These are phyloP conservation scores for Pelargonium nanum DNA, from an alignment of 345 rosid species.

Conservation along the genomic window DNA sequence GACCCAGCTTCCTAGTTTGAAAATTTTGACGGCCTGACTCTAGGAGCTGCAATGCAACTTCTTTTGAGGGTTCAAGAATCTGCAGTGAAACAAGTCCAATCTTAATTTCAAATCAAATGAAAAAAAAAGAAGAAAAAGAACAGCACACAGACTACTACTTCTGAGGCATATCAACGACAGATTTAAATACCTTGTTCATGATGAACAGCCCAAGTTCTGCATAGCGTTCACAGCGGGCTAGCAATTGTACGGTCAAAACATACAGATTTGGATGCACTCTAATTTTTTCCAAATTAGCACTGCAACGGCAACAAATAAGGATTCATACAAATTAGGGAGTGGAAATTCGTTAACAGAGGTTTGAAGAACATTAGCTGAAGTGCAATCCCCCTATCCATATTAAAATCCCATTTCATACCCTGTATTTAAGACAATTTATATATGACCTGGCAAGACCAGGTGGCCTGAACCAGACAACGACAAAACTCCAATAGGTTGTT, in stretches of 20 bases:
- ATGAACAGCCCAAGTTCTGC: slow-evolving; percentile 63
- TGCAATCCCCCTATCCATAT: too few relatives aligned
- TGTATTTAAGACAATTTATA: too few relatives aligned
- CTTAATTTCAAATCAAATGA: slow-evolving; percentile 7
- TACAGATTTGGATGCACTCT: slow-evolving; percentile 62
- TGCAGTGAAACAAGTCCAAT: slow-evolving; percentile 20
- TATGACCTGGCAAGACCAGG: too few relatives aligned
- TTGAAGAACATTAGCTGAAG: background rate
- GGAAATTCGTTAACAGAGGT: background rate
- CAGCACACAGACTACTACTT: background rate
- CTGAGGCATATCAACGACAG: slow-evolving; percentile 5
- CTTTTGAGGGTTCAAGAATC: slow-evolving; percentile 93
- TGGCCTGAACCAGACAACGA: too few relatives aligned
- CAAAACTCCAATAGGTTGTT: too few relatives aligned
- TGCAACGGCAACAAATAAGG: slow-evolving; percentile 27
- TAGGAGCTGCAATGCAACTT: slow-evolving; percentile 82
- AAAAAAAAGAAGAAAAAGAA: background rate
- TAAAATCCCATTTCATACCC: too few relatives aligned
- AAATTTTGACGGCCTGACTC: slow-evolving; percentile 65
- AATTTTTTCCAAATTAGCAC: slow-evolving; percentile 65
- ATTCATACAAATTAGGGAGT: background rate
- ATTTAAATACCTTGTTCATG: slow-evolving; percentile 60
- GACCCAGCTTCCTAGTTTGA: slow-evolving; percentile 73
- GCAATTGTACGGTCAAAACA: slow-evolving; percentile 64
- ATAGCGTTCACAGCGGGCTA: slow-evolving; percentile 56